Base-by-base conservation (phyloP, 1,284 basidiomycete species). In the Fomes fomentarius region DNA sequence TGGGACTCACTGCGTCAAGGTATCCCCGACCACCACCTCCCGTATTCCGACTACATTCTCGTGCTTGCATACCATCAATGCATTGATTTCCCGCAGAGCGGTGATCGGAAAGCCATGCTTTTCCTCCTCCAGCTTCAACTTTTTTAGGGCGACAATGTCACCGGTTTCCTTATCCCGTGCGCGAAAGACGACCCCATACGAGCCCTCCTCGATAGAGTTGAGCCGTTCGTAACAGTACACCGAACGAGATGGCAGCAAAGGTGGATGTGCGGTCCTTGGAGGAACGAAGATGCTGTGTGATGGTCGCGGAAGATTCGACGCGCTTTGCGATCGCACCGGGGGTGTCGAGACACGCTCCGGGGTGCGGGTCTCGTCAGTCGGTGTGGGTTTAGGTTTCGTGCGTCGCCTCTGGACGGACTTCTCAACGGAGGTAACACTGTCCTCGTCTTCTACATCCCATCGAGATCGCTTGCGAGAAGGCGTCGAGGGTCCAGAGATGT, bases 31-130 rank as follows among this genome's bases (percentile, higher is more conserved):
- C 0, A 99, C 97, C 22, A 99, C 93, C 70, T 99, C 97, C 42
- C 94, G 84, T 34, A 99, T 90, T 17, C 89, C 84, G 25, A 99
- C 96, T 8, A 99, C 95, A 69, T 98, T 94, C 65, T 97, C 92
- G 71, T 99, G 96, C 61, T 81, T 80, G 69, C 93, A 94, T 7
- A 85, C 79, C 91, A 97, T 95, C 53, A 99, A 83, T 14, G 97
- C 91, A 70, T 95, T 93, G 54, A 99, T 85, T 75, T 99, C 97
- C 56, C 97, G 82, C 63, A 99, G 73, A 15, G 93, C 94, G 3
- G 97, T 99, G 63, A 99, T 99, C 1, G 97, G 97, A 69, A 99
- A 99, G 0, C 97, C 97, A 59, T 96, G 89, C 71, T 95, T 96
- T 76, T 98, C 96, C 69, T 98, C 93, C 61, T 98, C 96, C 56